Conservation (phyloP, 169 alveolate species). For the Besnoitia besnoiti region DNA sequence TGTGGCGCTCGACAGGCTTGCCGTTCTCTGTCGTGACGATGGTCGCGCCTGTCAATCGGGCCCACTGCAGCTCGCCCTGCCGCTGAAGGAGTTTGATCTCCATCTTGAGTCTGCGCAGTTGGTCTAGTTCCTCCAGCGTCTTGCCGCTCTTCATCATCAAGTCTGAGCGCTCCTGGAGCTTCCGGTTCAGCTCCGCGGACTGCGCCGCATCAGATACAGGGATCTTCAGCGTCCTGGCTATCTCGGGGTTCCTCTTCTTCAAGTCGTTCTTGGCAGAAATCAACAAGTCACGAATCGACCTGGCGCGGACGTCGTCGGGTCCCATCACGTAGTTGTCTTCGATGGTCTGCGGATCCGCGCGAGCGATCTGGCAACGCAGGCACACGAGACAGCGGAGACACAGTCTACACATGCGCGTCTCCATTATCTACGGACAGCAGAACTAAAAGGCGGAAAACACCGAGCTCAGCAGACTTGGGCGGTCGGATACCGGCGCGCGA, state of each 20-base stretch:
- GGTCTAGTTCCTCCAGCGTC: slow-evolving; percentile 13
- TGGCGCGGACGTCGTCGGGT: slow-evolving; percentile 25
- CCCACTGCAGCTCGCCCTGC: slow-evolving; percentile 24
- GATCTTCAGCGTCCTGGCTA: background rate
- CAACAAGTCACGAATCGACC: slow-evolving; percentile 5
- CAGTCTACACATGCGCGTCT: background rate
- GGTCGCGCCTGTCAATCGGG: slow-evolving; percentile 1
- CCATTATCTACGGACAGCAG: background rate
- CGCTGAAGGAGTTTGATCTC: slow-evolving; percentile 9
- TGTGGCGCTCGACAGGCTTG: background rate
- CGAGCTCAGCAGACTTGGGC: no score
- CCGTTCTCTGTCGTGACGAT: background rate
- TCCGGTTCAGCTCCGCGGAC: background rate
- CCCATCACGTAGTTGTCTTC: background rate
- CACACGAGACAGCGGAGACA: background rate
- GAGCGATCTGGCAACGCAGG: background rate
- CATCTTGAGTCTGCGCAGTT: background rate
- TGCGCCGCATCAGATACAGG: background rate
- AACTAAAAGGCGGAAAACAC: background rate
- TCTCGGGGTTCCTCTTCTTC: background rate
- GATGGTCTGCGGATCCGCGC: background rate
- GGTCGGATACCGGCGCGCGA: no score
- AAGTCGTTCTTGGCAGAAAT: background rate
- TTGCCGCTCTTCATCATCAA: background rate
- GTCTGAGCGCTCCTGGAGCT: background rate